phyloP scores from a whole-genome alignment of 1,284 basidiomycete genomes.

The Cutaneotrichosporon sp. region DNA sequence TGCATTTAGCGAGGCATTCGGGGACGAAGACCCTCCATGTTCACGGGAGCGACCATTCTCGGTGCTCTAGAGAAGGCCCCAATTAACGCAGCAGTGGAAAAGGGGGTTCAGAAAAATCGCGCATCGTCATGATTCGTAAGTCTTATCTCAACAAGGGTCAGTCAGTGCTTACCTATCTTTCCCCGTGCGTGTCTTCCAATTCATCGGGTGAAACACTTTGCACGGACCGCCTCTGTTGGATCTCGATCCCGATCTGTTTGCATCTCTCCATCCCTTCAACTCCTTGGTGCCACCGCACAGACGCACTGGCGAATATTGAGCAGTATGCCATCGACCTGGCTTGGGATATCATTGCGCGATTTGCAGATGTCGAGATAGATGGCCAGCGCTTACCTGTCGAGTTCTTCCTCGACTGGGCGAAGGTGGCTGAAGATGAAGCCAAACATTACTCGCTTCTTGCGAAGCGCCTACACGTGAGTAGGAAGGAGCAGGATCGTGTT shows the following conservation, averaged over 20 bases:
- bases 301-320: conserved; percentile 79
- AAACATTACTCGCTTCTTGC: conserved; percentile 57
- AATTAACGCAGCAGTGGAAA: conserved; percentile 50
- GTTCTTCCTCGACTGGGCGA: conserved; percentile 70
- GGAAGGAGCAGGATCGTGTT: too few relatives aligned
- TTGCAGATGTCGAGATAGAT: conserved; percentile 52
- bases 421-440: conserved; percentile 77
- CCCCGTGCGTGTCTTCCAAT: not conserved
- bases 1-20: too few relatives aligned
- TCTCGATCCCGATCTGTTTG: too few relatives aligned
- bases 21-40: too few relatives aligned
- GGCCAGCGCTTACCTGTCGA: conserved; percentile 60
- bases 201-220: not conserved
- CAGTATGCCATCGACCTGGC: conserved; percentile 84
- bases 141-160: too few relatives aligned
- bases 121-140: conserved; percentile 65
- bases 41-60: too few relatives aligned
- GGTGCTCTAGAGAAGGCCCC: conserved; percentile 35
- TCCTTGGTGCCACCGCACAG: conserved; percentile 18
- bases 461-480: conserved; percentile 51
- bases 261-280: too few relatives aligned
- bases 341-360: conserved; percentile 81
- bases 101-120: conserved; percentile 57
- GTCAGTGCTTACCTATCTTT: too few relatives aligned
- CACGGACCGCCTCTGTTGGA: not conserved